A percentile compares a stretch with the other conserved stretches of the same genome.
Evolutionary conservation across 495 filamentous ascomycete species (phyloP).

Genomic region (Neurospora sp.): DNA sequence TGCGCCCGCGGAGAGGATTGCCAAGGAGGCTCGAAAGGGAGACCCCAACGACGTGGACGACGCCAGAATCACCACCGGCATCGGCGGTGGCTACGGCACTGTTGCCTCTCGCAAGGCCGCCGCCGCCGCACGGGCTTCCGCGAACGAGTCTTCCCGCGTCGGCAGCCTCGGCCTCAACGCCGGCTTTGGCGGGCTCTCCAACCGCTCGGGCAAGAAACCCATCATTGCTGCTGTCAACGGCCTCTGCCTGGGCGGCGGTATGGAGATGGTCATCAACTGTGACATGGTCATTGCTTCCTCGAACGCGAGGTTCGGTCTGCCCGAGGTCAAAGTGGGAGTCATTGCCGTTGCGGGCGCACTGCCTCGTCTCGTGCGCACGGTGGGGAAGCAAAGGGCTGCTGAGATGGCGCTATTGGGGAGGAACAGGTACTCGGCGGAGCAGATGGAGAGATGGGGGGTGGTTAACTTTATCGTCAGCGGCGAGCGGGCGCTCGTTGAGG

Average conservation of each 20-base stretch:
- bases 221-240: conserved; percentile 76
- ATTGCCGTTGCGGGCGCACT: conserved; percentile 65
- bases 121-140: neutral
- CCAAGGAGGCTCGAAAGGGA: neutral
- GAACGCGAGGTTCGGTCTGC: conserved; percentile 53
- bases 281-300: conserved; percentile 60
- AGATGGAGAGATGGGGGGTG: conserved; percentile 62
- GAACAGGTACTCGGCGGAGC: conserved; percentile 41
- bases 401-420: conserved; percentile 68
- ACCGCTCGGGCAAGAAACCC: conserved; percentile 50
- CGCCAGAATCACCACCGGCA: neutral
- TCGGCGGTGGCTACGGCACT: neutral
- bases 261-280: conserved; percentile 64
- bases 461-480: conserved; percentile 58
- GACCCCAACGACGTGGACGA: neutral
- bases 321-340: conserved; percentile 64
- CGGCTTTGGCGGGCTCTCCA: conserved; percentile 42
- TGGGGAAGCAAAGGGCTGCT: conserved; percentile 59
- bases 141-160: conserved; percentile 14
- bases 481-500: conserved; percentile 36
- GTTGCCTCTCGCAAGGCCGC: neutral
- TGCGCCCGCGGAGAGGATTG: neutral
- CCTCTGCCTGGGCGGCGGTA: conserved; percentile 62
- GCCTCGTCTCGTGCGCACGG: conserved; percentile 56
- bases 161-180: conserved; percentile 6